These are phyloP conservation scores for Pichia sp. DNA, from an alignment of 1,139 yeast species.

Conservation along the genomic window DNA sequence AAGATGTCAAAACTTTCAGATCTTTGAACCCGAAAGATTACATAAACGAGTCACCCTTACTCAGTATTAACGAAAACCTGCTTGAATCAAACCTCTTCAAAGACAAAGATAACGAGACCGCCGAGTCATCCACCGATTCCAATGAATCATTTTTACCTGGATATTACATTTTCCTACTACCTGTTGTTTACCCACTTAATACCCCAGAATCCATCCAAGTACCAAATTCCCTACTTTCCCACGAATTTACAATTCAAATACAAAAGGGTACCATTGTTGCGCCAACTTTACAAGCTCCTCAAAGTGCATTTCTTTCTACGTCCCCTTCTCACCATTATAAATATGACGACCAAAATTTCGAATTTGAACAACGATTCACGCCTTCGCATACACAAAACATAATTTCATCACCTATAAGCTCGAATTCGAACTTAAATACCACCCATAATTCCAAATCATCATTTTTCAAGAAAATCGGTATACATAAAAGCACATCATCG, in stretches of 20 bases:
- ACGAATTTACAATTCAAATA: constrained; percentile 32
- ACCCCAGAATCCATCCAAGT: constrained; percentile 68
- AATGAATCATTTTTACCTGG: constrained; percentile 51
- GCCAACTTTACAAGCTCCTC: constrained; percentile 30
- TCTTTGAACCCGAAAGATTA: constrained; percentile 24
- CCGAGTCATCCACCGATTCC: constrained; percentile 19
- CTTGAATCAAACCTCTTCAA: constrained; percentile 18
- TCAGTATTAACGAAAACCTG: constrained; percentile 9
- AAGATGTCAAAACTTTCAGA: constrained; percentile 23
- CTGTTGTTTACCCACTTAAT: constrained; percentile 62
- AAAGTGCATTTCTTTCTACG: constrained; percentile 29
- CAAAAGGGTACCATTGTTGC: constrained; percentile 24
- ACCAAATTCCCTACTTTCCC: constrained; percentile 46
- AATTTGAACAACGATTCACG: not conserved
- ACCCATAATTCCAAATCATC: constrained; percentile 10
- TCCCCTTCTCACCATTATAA: constrained; percentile 29
- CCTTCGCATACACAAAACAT: not conserved
- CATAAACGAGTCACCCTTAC: constrained; percentile 20
- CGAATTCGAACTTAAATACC: not conserved
- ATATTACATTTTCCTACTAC: constrained; percentile 71
- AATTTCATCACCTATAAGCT: not conserved
- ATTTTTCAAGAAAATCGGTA: constrained; percentile 25
- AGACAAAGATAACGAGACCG: not conserved
- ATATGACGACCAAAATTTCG: constrained; percentile 18
- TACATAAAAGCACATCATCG: constrained; percentile 15